Evolutionary conservation across 345 rosid genomes (phyloP).

Genomic region (Populus nigra): DNA sequence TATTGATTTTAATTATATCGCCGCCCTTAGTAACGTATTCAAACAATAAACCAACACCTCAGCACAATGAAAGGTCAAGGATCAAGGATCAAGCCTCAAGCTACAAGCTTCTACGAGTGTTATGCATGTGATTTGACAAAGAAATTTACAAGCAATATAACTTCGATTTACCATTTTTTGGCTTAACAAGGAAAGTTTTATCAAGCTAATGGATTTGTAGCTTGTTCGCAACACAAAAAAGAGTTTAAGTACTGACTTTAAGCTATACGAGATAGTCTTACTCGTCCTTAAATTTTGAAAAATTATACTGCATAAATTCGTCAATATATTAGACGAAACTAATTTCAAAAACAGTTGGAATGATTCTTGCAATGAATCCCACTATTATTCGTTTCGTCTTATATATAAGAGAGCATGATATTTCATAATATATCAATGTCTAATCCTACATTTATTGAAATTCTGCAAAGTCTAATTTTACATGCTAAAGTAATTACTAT

Average conservation of each 20-base stretch:
- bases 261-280: neutral
- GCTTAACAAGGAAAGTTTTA: too few relatives aligned
- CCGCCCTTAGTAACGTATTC: slow-evolving; percentile 9
- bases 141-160: neutral
- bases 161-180: neutral
- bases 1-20: slow-evolving; percentile 1
- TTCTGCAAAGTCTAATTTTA: neutral
- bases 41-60: slow-evolving; percentile 12
- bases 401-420: neutral
- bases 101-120: neutral
- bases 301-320: neutral
- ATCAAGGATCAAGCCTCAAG: slow-evolving; percentile 2
- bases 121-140: neutral
- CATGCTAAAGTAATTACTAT: neutral
- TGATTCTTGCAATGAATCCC: neutral
- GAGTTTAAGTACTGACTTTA: too few relatives aligned
- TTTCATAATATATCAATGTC: neutral
- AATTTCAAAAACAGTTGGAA: neutral
- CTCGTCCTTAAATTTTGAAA: neutral
- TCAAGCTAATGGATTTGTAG: neutral
- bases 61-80: slow-evolving; percentile 34
- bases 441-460: neutral
- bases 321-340: neutral
- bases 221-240: neutral
- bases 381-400: neutral